Base-by-base conservation (phyloP, 768 basidiomycete species). In the Dendrothele bispora region DNA sequence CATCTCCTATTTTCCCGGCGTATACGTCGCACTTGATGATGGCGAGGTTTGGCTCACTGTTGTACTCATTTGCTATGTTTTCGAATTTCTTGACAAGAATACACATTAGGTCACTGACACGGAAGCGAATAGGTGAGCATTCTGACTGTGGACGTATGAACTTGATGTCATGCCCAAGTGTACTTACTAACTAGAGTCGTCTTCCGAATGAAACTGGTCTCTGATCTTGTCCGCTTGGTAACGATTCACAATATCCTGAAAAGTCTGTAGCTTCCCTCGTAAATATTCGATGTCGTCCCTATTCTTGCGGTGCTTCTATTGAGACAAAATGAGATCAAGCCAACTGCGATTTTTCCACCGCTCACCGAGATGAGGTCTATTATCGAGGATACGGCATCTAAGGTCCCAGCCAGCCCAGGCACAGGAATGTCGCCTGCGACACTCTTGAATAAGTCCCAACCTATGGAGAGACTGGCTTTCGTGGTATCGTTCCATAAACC, bases 101-200 rank as follows among this genome's bases (percentile, higher is more conserved):
- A 7, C 30, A 27, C 40, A 42, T 42, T 7, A 42, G 15, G 8
- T 18, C 40, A n/a, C 40, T 42, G n/a, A n/a, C n/a, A n/a, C n/a
- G n/a, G n/a, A n/a, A n/a, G n/a, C n/a, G n/a, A n/a, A 21, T 5
- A n/a, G n/a, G 15, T 10, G 11, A 14, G 17, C 6, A n/a, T 17
- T n/a, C 36, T 17, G 21, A 37, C 5, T n/a, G n/a, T n/a, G n/a
- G n/a, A 37, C 5, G 36, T 17, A 21, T 15, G 15, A n/a, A 5
- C 15, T 7, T n/a, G n/a, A n/a, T n/a, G n/a, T n/a, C 36, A 37
- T n/a, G 21, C 36, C 5, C 36, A 21, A 8, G 30, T 8, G 40
- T n/a, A 42, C 40, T 15, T 8, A 42, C 40, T 42, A 42, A 28
- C 30, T 27, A n/a, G 40, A 25, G n/a, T 42, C 40, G 25, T 42